Percentiles rank a stretch among this genome's conserved stretches.
These are phyloP conservation scores for Monosporascus sp. DNA, from an alignment of 2,329 filamentous ascomycete species.

Conservation along the genomic window DNA sequence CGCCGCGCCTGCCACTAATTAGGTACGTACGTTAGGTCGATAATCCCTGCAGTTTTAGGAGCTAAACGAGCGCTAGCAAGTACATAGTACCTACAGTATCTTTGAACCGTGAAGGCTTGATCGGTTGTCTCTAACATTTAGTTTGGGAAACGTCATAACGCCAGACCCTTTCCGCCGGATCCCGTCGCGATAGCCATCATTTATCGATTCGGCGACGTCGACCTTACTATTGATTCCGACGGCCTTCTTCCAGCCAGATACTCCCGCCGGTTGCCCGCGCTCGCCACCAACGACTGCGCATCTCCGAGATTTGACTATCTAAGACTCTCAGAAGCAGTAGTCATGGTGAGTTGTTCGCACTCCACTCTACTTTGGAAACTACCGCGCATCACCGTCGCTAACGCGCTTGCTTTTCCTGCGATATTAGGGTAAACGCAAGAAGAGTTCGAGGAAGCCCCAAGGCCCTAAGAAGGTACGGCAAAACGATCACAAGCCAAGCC, in stretches of 20 bases:
- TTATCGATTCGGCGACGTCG: neutral
- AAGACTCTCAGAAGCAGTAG: neutral
- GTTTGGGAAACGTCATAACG: neutral
- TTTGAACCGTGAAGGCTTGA: too few relatives aligned
- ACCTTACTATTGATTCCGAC: neutral
- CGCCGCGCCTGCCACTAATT: too few relatives aligned
- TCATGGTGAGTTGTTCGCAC: neutral
- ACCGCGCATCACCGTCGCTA: neutral
- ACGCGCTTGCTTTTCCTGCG: neutral
- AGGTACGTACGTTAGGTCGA: too few relatives aligned
- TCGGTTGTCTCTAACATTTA: too few relatives aligned
- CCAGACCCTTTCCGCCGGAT: neutral
- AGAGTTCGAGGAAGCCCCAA: slow-evolving; percentile 75
- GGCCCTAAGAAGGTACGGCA: slow-evolving; percentile 71
- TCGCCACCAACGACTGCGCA: neutral
- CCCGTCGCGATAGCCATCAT: neutral
- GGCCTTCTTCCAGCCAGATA: neutral
- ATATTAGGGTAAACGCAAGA: slow-evolving; percentile 82
- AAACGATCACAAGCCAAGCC: neutral
- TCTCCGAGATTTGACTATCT: neutral
- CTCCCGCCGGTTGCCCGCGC: neutral
- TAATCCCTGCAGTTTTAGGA: too few relatives aligned
- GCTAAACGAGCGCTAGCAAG: too few relatives aligned
- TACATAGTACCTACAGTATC: too few relatives aligned
- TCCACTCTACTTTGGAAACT: neutral